A percentile compares a stretch with the other conserved stretches of the same genome.
Conservation (phyloP, 2,329 filamentous ascomycete species). For the Alternaria ethzedia region DNA sequence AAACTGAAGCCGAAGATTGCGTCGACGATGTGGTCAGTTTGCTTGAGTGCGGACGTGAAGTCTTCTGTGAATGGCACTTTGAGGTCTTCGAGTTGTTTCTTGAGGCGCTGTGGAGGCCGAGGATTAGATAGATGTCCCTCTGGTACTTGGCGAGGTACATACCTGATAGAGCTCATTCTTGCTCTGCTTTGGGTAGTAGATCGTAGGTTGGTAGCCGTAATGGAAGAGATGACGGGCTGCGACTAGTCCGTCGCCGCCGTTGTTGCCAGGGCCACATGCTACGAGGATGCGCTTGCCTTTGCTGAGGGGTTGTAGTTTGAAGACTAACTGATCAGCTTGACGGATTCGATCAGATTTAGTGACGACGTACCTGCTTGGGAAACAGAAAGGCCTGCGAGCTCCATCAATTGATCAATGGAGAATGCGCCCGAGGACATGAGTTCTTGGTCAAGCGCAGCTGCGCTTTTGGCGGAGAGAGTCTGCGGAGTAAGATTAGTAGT, state of each 20-base stretch:
- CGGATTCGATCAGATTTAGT: neutral
- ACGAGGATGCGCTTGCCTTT: constrained; percentile 78
- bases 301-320: constrained; percentile 77
- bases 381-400: constrained; percentile 89
- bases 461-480: constrained; percentile 88
- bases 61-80: constrained; percentile 83
- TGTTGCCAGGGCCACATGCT: constrained; percentile 85
- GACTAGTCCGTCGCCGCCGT: constrained; percentile 89
- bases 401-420: constrained; percentile 96
- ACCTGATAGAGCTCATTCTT: constrained; percentile 91
- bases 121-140: too few species aligned
- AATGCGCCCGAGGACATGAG: constrained; percentile 90
- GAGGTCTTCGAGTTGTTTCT: constrained; percentile 83
- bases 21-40: constrained; percentile 83
- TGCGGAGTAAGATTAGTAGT: constrained; percentile 44
- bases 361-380: constrained; percentile 75
- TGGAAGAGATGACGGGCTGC: constrained; percentile 90
- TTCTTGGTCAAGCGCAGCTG: constrained; percentile 87
- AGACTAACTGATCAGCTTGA: constrained; percentile 59
- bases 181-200: constrained; percentile 92
- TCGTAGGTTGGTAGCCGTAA: constrained; percentile 85
- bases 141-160: too few species aligned
- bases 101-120: too few species aligned
- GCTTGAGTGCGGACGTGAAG: constrained; percentile 70
- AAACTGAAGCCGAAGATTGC: constrained; percentile 98